phyloP scores from a whole-genome alignment of 129 eudicot species.

The Lonicera japonica region DNA sequence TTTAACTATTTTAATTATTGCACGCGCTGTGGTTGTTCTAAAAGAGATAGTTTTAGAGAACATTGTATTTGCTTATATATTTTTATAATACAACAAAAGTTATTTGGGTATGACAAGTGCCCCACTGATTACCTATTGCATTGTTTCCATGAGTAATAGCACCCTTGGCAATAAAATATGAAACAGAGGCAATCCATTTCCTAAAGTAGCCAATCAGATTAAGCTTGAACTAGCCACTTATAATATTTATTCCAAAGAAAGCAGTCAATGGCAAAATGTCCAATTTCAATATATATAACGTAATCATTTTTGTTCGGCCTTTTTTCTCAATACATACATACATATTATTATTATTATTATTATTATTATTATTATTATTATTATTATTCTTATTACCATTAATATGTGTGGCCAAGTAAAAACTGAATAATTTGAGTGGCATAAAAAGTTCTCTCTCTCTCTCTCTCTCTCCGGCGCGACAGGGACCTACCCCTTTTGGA shows the following conservation, averaged over 20 bases:
- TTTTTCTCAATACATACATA: too few relatives aligned
- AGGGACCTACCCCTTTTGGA: too few relatives aligned
- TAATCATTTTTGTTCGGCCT: conserved; percentile 3
- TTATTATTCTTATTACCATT: conserved; percentile 19
- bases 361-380: conserved; percentile 7
- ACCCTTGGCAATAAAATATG: too few relatives aligned
- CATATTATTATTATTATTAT: conserved; percentile 18
- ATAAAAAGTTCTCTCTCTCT: conserved; percentile 18
- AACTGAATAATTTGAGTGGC: conserved; percentile 35
- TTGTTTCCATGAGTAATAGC: too few relatives aligned
- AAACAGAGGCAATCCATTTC: too few relatives aligned
- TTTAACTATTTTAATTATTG: too few relatives aligned
- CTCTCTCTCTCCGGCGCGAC: background rate
- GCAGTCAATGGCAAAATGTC: conserved; percentile 8
- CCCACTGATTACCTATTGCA: too few relatives aligned
- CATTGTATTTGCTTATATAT: too few relatives aligned
- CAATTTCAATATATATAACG: background rate
- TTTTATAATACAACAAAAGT: too few relatives aligned
- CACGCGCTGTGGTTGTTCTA: too few relatives aligned
- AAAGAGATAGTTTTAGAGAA: too few relatives aligned
- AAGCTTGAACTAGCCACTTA: conserved; percentile 7
- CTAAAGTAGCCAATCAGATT: conserved; percentile 6
- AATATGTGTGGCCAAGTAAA: conserved; percentile 18
- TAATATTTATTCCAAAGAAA: background rate
- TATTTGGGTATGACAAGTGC: too few relatives aligned